A percentile compares a stretch with the other conserved stretches of the same genome.
Evolutionary conservation across 345 rosid species (phyloP).

Genomic region (Citrus mangshanensis): DNA sequence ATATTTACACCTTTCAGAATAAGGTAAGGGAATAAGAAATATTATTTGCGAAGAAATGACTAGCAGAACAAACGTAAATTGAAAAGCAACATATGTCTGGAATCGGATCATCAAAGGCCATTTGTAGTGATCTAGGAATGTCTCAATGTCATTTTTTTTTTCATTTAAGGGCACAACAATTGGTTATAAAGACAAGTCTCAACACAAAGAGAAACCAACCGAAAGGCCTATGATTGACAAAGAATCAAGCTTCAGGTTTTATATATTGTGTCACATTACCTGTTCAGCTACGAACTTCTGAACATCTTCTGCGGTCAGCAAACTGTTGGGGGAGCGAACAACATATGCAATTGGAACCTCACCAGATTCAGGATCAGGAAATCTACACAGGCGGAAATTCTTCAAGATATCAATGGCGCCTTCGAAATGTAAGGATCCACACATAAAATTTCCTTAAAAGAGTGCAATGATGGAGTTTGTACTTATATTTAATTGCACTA

Average conservation of each 20-base stretch:
- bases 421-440: background rate
- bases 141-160: background rate
- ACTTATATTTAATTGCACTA: background rate
- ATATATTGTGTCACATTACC: conserved; percentile 31
- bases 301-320: conserved; percentile 55
- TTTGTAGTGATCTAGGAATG: too few relatives aligned
- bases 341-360: conserved; percentile 88
- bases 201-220: too few relatives aligned
- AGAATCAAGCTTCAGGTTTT: background rate
- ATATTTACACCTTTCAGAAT: too few relatives aligned
- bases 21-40: too few relatives aligned
- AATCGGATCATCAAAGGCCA: too few relatives aligned
- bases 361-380: conserved; percentile 88
- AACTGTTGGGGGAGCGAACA: conserved; percentile 57
- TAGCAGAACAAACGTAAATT: too few relatives aligned
- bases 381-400: conserved; percentile 32
- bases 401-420: background rate
- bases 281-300: conserved; percentile 67
- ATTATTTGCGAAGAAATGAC: too few relatives aligned
- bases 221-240: too few relatives aligned
- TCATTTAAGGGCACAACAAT: background rate
- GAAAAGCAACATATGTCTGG: too few relatives aligned
- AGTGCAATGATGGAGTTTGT: background rate
- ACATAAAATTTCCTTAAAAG: background rate
- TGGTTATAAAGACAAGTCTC: too few relatives aligned